Evolutionary conservation across 2,329 filamentous ascomycete species (phyloP).

Genomic region (Cladophialophora carrionii): DNA sequence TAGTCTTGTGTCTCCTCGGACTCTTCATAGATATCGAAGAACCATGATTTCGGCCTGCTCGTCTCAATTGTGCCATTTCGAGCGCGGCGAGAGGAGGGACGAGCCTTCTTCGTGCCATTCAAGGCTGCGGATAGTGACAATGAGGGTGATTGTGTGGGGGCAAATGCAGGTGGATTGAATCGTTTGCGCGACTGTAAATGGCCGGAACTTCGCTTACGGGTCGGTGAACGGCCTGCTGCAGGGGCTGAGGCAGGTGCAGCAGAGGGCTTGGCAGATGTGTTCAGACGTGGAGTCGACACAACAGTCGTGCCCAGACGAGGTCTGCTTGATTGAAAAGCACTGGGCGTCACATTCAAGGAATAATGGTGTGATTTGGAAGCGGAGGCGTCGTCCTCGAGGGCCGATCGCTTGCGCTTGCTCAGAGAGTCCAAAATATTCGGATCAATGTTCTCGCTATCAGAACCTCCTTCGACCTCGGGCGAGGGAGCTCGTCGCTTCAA

Average conservation of each 20-base stretch:
- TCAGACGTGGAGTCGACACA: conserved; percentile 34
- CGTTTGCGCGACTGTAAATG: conserved; percentile 72
- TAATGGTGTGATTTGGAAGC: conserved; percentile 56
- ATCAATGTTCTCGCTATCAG: conserved; percentile 64
- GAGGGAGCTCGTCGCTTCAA: conserved; percentile 54
- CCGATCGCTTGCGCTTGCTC: conserved; percentile 49
- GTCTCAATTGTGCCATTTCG: conserved; percentile 56
- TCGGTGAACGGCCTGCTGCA: conserved; percentile 81
- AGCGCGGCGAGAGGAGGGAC: conserved; percentile 42
- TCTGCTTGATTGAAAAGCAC: conserved; percentile 16
- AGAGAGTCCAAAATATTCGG: conserved; percentile 56
- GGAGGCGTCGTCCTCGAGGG: conserved; percentile 40
- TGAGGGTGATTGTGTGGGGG: conserved; percentile 59
- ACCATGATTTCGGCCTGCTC: conserved; percentile 67
- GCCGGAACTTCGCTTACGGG: conserved; percentile 70
- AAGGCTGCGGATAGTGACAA: conserved; percentile 86
- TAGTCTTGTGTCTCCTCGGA: conserved; percentile 87
- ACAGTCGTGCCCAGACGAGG: conserved; percentile 27
- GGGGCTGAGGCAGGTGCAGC: conserved; percentile 57
- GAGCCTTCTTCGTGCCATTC: conserved; percentile 59
- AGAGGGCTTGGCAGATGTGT: conserved; percentile 42
- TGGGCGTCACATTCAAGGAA: conserved; percentile 47
- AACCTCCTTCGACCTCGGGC: conserved; percentile 48
- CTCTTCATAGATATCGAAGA: conserved; percentile 94
- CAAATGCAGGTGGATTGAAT: conserved; percentile 69